Evolutionary conservation across 2,329 filamentous ascomycete genomes (phyloP), one percentile per base, ranked within the genome.

Genomic region (Rasamsonia emersonii): DNA sequence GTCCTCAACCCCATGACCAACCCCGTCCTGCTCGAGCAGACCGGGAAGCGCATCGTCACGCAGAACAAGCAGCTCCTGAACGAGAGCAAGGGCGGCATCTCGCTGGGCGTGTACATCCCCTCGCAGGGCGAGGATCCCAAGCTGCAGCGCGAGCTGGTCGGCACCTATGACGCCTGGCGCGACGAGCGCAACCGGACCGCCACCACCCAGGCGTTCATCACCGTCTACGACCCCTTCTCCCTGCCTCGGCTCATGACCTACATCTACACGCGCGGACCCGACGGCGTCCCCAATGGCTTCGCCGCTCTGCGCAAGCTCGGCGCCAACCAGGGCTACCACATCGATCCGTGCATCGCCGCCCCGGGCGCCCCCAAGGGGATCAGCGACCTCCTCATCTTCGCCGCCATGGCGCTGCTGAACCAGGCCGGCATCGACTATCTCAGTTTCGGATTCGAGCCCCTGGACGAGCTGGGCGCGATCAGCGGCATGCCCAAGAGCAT

Each of bases 1-100:
- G 60, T 61, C 2, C 46, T 64, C 16, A 61, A 64, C 32, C 59
- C 60, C 0, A 44, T 56, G 20, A 58, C 51, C 8, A 64, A 63
- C 33, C 51, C 58, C 0, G 49, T 64, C 2, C 35, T 64, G 2
- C 42, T 50, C 17, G 58, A 59, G 19, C 41, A 46, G 6, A 42
- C 48, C 5, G 53, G 56, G 4, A 64, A 59, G 38, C 49, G 56
- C 1, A 61, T 65, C 10, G 30, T 54, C 4, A 46, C 50, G 0
- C 58, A 61, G 10, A 56, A 50, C 32, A 50, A 48, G 21, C 55
- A 63, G 20, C 47, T 65, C 2, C 44, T 62, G 1, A 44, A 61
- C 21, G 46, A 47, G 1, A 29, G 32, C 0, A 61, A 61, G 34
- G 56, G 50, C 5, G 52, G 50, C 0, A 41, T 57, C 17, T 51